Conservation (phyloP, 805 yeast species). For the Candida morakotiae region DNA sequence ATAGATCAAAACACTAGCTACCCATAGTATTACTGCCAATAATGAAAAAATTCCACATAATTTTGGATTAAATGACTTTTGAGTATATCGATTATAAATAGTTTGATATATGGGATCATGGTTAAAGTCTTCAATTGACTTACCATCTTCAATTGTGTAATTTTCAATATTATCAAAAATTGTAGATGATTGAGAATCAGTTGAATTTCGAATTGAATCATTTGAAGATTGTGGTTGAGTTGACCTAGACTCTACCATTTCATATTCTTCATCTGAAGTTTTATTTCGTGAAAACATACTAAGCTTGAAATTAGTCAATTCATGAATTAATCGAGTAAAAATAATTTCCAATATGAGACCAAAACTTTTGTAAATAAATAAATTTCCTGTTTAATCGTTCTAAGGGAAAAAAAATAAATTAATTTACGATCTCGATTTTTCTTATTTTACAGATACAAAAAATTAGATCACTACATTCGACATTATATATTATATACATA, state of each 20-base stretch:
- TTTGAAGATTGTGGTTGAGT: not conserved
- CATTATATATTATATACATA: too few relatives aligned
- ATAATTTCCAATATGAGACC: too few relatives aligned
- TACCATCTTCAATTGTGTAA: conserved; percentile 9
- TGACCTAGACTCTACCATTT: conserved; percentile 3
- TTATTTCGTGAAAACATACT: conserved; percentile 6
- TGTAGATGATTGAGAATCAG: conserved; percentile 19
- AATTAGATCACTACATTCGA: too few relatives aligned
- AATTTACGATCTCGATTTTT: too few relatives aligned
- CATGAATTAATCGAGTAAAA: too few relatives aligned
- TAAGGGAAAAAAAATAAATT: not conserved
- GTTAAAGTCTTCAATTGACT: conserved; percentile 18
- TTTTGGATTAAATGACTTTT: conserved; percentile 8
- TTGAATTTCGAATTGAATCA: conserved; percentile 10
- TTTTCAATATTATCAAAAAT: conserved; percentile 27
- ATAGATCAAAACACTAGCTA: conserved; percentile 22
- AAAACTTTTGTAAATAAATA: too few relatives aligned
- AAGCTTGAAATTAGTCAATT: not conserved
- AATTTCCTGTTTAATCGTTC: not conserved
- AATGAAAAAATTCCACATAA: conserved; percentile 4
- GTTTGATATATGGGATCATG: conserved; percentile 19
- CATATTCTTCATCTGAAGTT: conserved; percentile 7
- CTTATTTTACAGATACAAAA: too few relatives aligned
- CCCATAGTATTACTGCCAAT: conserved; percentile 20
- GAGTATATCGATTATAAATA: conserved; percentile 14